These are phyloP conservation scores for Pseudohalonectria lignicola DNA, from an alignment of 2,329 filamentous ascomycete species.

Conservation along the genomic window DNA sequence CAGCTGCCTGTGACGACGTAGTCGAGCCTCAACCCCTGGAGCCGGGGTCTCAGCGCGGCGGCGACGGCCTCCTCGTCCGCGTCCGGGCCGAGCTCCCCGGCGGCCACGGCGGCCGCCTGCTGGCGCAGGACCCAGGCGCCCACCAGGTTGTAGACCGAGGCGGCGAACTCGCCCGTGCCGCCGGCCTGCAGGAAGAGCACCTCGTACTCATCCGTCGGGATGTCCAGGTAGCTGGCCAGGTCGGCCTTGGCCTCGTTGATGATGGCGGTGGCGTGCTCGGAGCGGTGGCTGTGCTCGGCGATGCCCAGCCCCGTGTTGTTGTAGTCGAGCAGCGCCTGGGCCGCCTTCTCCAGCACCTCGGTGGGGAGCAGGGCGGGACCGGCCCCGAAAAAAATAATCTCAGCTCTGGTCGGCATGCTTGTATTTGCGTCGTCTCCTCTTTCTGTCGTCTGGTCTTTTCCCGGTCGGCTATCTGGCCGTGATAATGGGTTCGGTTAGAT, in stretches of 20 bases:
- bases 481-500: too few relatives aligned
- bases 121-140: slow-evolving; percentile 69
- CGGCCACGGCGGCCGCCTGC: slow-evolving; percentile 44
- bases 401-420: slow-evolving; percentile 9
- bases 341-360: slow-evolving; percentile 64
- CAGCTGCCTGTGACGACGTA: slow-evolving; percentile 87
- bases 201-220: slow-evolving; percentile 67
- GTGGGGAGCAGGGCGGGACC: slow-evolving; percentile 83
- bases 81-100: slow-evolving; percentile 26
- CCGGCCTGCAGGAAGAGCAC: slow-evolving; percentile 82
- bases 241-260: slow-evolving; percentile 69
- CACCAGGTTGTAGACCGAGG: slow-evolving; percentile 74
- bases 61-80: slow-evolving; percentile 16
- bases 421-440: neutral
- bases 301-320: slow-evolving; percentile 72
- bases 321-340: slow-evolving; percentile 71
- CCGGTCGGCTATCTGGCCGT: too few relatives aligned
- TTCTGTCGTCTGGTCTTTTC: neutral
- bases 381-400: slow-evolving; percentile 56
- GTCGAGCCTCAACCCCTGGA: slow-evolving; percentile 68
- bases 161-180: slow-evolving; percentile 76
- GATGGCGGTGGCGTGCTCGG: slow-evolving; percentile 64
- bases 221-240: slow-evolving; percentile 63
- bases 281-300: slow-evolving; percentile 85
- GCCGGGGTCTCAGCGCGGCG: slow-evolving; percentile 14